phyloP scores from a whole-genome alignment of 2,329 filamentous ascomycete species.

The Calonectria pteridis region DNA sequence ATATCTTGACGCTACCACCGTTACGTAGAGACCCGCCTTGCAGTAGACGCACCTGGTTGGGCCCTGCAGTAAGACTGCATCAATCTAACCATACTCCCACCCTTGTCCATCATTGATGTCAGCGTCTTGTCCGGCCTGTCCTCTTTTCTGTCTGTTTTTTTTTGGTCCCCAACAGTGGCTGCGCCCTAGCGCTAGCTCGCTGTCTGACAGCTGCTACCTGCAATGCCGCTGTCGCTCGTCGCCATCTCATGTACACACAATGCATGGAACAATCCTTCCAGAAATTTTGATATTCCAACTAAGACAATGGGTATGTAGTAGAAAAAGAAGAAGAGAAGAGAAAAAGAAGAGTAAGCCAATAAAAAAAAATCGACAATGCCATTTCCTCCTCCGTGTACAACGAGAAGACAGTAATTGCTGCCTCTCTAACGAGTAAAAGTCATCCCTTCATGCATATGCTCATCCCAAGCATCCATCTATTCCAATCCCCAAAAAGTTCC shows the following conservation, averaged over 20 bases:
- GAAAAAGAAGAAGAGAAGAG: conserved; percentile 1
- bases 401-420: conserved; percentile 23
- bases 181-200: conserved; percentile 11
- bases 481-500: conserved; percentile 31
- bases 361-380: conserved; percentile 1
- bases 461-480: conserved; percentile 31
- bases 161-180: background rate
- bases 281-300: conserved; percentile 18
- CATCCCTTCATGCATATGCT: conserved; percentile 40
- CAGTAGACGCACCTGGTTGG: background rate
- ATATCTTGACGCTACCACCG: background rate
- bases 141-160: background rate
- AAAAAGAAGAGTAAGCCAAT: conserved; percentile 7
- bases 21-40: background rate
- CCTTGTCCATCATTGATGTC: background rate
- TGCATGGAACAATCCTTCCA: background rate
- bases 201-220: conserved; percentile 2
- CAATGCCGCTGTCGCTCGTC: background rate
- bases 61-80: conserved; percentile 3
- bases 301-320: conserved; percentile 25
- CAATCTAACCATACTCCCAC: background rate
- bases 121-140: background rate
- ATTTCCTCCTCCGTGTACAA: conserved; percentile 23
- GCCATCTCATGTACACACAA: background rate
- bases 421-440: conserved; percentile 31